Conservation (phyloP, 371 early-diverging fungal species). For the Saksenaea vasiformis region DNA sequence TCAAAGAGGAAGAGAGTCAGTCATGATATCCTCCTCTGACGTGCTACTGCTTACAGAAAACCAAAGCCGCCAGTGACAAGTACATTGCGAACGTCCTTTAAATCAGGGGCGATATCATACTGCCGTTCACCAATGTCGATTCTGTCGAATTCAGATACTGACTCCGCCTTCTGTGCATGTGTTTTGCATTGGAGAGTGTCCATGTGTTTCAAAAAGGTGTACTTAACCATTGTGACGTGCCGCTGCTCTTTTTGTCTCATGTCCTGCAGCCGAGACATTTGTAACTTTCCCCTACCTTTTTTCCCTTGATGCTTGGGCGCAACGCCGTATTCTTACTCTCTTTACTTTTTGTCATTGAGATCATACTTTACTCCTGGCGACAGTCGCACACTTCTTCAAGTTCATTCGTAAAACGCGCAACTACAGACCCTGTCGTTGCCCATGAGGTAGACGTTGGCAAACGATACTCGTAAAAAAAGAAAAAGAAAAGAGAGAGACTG, state of each 20-base stretch:
- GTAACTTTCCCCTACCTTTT: not conserved
- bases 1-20: slow-evolving; percentile 1
- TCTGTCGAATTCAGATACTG: slow-evolving; percentile 40
- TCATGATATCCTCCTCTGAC: not conserved
- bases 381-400: not conserved
- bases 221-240: not conserved
- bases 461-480: not conserved
- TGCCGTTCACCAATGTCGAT: slow-evolving; percentile 49
- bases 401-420: not conserved
- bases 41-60: slow-evolving; percentile 69
- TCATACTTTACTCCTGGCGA: not conserved
- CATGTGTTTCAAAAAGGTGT: not conserved
- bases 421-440: not conserved
- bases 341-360: not conserved
- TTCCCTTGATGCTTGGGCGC: not conserved
- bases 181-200: slow-evolving; percentile 1
- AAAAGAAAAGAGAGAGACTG: not conserved
- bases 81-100: slow-evolving; percentile 52
- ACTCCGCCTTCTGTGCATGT: slow-evolving; percentile 28
- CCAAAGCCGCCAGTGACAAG: slow-evolving; percentile 88
- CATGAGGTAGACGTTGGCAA: not conserved
- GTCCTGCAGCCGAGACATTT: not conserved
- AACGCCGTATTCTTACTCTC: not conserved
- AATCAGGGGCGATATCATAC: slow-evolving; percentile 30
- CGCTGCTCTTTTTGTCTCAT: not conserved